Evolutionary conservation across 257 asterid genomes (phyloP).

Genomic region (Jaltomata sinuosa): DNA sequence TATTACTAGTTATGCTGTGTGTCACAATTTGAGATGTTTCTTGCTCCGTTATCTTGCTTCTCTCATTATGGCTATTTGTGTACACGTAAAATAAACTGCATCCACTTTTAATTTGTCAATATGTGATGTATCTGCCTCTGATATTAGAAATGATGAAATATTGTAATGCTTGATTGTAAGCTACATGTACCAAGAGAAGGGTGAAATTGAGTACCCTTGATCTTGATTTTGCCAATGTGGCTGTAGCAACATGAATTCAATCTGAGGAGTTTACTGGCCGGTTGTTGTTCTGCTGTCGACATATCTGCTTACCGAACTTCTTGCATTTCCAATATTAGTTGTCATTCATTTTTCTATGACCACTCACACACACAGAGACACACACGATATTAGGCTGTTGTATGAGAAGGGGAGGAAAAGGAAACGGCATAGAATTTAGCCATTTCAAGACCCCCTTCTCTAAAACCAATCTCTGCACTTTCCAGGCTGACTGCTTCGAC

Average conservation of each 20-base stretch:
- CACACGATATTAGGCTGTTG: neutral
- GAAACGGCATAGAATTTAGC: constrained; percentile 3
- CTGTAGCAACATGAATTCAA: constrained; percentile 31
- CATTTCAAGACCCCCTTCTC: constrained; percentile 14
- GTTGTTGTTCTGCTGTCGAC: constrained; percentile 38
- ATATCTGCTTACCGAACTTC: constrained; percentile 28
- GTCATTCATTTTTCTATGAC: neutral
- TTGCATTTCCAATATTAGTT: neutral
- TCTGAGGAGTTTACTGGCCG: constrained; percentile 48
- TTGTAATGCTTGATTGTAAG: neutral
- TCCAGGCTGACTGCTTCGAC: constrained; percentile 17
- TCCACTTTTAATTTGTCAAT: neutral
- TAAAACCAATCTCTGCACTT: constrained; percentile 5
- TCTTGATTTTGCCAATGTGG: constrained; percentile 43
- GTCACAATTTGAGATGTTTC: neutral
- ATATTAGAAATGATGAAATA: too few relatives aligned
- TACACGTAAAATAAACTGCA: neutral
- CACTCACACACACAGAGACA: neutral
- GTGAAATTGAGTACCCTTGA: constrained; percentile 14
- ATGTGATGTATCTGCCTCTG: too few relatives aligned
- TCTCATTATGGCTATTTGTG: neutral
- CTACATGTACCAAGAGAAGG: too few relatives aligned
- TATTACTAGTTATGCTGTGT: neutral
- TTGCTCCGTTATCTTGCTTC: too few relatives aligned
- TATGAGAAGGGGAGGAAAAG: constrained; percentile 2